Conservation (phyloP, 257 asterid genomes). For the Solanum dulcamara region DNA sequence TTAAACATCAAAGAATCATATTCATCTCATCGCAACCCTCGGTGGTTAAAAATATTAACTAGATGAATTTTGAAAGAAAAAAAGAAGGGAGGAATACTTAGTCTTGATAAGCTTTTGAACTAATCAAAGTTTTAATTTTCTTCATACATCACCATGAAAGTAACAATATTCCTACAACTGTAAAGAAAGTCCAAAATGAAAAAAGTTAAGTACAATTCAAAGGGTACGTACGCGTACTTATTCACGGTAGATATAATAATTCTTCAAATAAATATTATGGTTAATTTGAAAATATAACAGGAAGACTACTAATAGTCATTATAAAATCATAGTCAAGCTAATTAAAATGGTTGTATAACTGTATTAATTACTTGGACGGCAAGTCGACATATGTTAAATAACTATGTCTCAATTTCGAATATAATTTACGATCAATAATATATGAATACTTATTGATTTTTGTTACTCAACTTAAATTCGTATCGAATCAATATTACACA, state of each 20-base stretch:
- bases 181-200: background rate
- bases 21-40: accelerated
- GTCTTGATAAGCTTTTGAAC: background rate
- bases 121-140: background rate
- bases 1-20: accelerated
- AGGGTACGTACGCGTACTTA: background rate
- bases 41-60: background rate
- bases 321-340: background rate
- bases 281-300: background rate
- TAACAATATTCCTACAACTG: background rate
- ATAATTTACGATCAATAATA: background rate
- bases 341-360: background rate
- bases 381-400: background rate
- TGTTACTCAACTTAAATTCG: background rate
- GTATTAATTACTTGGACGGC: background rate
- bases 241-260: background rate
- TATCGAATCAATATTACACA: too few relatives aligned
- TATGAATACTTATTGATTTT: background rate
- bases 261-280: background rate
- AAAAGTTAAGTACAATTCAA: background rate
- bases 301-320: background rate
- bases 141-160: background rate
- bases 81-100: background rate
- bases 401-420: background rate
- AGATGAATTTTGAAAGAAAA: background rate